Conservation (phyloP, 23 red algal species). For the Rhodosorus marinus region DNA sequence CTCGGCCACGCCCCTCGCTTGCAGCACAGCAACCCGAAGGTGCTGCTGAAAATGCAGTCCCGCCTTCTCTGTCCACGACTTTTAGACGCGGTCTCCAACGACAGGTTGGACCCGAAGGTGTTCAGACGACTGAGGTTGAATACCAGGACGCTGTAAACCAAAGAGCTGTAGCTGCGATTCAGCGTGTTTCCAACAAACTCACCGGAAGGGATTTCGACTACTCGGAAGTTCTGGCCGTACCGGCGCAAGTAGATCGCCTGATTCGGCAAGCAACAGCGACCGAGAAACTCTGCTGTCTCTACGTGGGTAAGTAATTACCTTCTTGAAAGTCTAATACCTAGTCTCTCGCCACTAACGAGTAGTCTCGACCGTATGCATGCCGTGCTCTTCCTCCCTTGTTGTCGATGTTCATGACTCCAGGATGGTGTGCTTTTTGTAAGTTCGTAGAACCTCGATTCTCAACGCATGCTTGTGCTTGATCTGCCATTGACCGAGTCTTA, state of each 20-base stretch:
- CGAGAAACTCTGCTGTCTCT: conserved; percentile 68
- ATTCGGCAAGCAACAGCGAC: conserved; percentile 54
- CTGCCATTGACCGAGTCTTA: too few species aligned
- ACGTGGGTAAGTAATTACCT: conserved; percentile 66
- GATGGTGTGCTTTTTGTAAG: too few species aligned
- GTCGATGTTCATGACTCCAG: too few species aligned
- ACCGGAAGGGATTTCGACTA: conserved; percentile 33
- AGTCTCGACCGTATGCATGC: too few species aligned
- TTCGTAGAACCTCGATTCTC: too few species aligned
- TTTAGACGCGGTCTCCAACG: neutral
- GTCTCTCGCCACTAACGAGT: too few species aligned
- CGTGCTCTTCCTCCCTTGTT: too few species aligned
- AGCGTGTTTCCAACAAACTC: conserved; percentile 28
- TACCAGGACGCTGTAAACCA: conserved; percentile 9
- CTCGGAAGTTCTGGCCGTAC: conserved; percentile 1
- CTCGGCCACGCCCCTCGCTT: neutral
- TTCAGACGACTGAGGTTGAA: neutral
- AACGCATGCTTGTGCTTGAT: too few species aligned
- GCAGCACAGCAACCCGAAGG: neutral
- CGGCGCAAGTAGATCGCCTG: conserved; percentile 60
- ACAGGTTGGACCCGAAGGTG: conserved; percentile 1
- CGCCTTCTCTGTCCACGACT: neutral
- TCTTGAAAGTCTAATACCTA: too few species aligned
- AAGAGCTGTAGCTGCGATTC: conserved; percentile 24
- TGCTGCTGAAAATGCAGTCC: neutral